A percentile compares a stretch with the other conserved stretches of the same genome.
Evolutionary conservation across 805 yeast species (phyloP).

Genomic region (Starmerella stellata): DNA sequence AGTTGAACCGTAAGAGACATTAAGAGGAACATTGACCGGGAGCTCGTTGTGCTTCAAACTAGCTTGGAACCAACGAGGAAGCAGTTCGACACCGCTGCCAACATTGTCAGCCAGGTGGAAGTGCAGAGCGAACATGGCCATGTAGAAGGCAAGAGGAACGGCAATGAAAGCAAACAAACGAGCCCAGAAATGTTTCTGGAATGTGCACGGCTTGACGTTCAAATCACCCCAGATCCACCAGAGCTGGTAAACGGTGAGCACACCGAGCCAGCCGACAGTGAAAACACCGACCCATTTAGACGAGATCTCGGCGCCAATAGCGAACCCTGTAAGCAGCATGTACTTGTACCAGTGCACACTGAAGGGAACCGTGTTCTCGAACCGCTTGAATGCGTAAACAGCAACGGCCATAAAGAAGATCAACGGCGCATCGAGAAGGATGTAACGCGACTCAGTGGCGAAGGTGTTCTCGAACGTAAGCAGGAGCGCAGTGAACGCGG

Average conservation of each 20-base stretch:
- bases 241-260: slow-evolving; percentile 31
- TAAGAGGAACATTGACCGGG: slow-evolving; percentile 35
- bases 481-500: slow-evolving; percentile 35
- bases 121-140: slow-evolving; percentile 40
- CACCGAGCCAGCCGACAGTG: slow-evolving; percentile 47
- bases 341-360: slow-evolving; percentile 35
- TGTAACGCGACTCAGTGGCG: slow-evolving; percentile 40
- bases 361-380: slow-evolving; percentile 32
- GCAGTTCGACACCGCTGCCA: slow-evolving; percentile 43
- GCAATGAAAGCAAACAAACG: slow-evolving; percentile 30
- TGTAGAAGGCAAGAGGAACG: slow-evolving; percentile 43
- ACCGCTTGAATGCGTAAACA: slow-evolving; percentile 34
- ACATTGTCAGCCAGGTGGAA: slow-evolving; percentile 28
- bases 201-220: slow-evolving; percentile 25
- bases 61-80: slow-evolving; percentile 53
- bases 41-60: slow-evolving; percentile 31
- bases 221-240: slow-evolving; percentile 64
- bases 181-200: slow-evolving; percentile 27
- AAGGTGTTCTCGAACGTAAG: slow-evolving; percentile 47
- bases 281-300: slow-evolving; percentile 56
- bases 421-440: slow-evolving; percentile 31
- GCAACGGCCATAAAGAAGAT: slow-evolving; percentile 30
- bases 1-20: slow-evolving; percentile 52
- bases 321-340: slow-evolving; percentile 31
- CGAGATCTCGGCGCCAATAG: slow-evolving; percentile 38